Base-by-base conservation (phyloP, 1,284 basidiomycete species). In the Leucoagaricus sp. region DNA sequence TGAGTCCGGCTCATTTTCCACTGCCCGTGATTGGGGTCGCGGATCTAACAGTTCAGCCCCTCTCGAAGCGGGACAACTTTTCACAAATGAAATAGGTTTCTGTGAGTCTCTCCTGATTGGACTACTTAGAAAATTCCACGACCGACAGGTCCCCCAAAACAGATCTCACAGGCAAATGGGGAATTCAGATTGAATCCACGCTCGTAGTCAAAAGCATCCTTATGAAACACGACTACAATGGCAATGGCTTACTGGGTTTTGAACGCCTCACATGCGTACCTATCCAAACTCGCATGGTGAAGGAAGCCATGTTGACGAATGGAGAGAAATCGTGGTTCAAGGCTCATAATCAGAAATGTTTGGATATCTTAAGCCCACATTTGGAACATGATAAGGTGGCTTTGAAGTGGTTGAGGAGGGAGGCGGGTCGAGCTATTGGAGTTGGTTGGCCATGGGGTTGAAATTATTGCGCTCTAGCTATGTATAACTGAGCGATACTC, bases 271-370 rank as follows among this genome's bases (percentile, higher is more conserved):
- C 95, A 2, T 89, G 88, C 69, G 94, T 96, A 4, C 96, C 97
- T 0, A 97, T 99, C 66, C 92, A 96, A 74, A 93, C 91, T 2
- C 84, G 86, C 63, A 89, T 99, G 82, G 86, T 98, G 53, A 92
- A 95, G 67, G 86, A 88, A 55, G 76, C 72, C 41, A 84, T 98
- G 81, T 80, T 98, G 61, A 86, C 86, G 12, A 89, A 87, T 66
- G 87, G 90, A 57, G 95, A 99, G 78, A 89, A 89, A 65, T 73
- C 83, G 58, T 98, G 96, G 96, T 68, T 99, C 53, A 95, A 94
- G 80, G 67, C 68, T 26, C 96, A 99, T 71, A 97, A 99, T 71
- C 84, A 85, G 67, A 81, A 77, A 57, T 96, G 87, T 64, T 77
- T 83, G 48, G 83, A 87, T 38, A 82, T 82, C 63, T 77, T 98